phyloP scores from a whole-genome alignment of 73 alveolate genomes.

The Breviolum minutum region DNA sequence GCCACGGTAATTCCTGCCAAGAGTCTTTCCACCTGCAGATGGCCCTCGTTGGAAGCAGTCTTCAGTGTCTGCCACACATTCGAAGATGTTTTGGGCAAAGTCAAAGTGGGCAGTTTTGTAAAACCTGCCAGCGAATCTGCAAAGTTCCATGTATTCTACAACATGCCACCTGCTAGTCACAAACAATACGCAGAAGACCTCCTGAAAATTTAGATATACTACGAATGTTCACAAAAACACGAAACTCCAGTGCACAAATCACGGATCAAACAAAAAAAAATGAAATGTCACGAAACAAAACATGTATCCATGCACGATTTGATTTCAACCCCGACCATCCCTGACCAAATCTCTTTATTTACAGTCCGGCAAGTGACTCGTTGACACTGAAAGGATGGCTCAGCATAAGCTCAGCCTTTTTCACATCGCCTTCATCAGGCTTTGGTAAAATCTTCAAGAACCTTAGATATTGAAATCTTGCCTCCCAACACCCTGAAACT shows the following conservation, averaged over 20 bases:
- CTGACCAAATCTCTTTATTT: not conserved
- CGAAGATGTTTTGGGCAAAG: slow-evolving; percentile 53
- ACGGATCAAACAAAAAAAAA: too few species aligned
- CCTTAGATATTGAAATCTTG: not conserved
- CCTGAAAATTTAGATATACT: not conserved
- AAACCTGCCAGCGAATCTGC: slow-evolving; percentile 12
- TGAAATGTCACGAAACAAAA: not conserved
- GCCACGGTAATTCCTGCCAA: not conserved
- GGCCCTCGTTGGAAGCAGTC: slow-evolving; percentile 93
- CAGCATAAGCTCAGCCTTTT: slow-evolving; percentile 81
- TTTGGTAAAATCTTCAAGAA: slow-evolving; percentile 75
- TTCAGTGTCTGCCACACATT: slow-evolving; percentile 78
- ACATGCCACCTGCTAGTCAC: not conserved
- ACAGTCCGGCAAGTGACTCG: not conserved
- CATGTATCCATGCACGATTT: not conserved
- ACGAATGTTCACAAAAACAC: not conserved
- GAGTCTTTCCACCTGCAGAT: slow-evolving; percentile 60
- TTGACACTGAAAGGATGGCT: slow-evolving; percentile 93
- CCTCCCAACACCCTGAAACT: not conserved
- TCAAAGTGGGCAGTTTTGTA: slow-evolving; percentile 80
- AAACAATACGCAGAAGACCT: not conserved
- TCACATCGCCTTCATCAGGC: slow-evolving; percentile 67
- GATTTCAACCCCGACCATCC: not conserved
- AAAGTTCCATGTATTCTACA: not conserved
- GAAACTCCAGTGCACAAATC: not conserved